Base-by-base conservation (phyloP, 164 flowering plant genomes). In the Vitis amurensis region DNA sequence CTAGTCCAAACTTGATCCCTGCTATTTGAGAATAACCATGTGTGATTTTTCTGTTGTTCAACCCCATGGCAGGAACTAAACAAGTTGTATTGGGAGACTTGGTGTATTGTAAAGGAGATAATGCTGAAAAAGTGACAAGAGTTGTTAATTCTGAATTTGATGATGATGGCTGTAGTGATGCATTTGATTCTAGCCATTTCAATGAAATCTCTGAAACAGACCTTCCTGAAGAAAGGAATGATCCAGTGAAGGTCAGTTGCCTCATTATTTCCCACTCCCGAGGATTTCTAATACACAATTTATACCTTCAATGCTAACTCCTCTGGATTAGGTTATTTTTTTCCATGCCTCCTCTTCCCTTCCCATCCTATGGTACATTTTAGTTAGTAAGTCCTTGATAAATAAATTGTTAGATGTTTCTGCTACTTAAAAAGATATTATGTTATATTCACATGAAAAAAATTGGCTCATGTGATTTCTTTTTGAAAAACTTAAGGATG, bases 61-160 rank as follows among this genome's bases (percentile, higher is more conserved):
- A 56, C 12, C 51, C 8, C 58, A 12, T 74, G 63, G 73, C 88
- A 92, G 98, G 97, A 74, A 75, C 72, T 73, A 74, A 76, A 59
- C 78, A 80, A 74, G 93, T 90, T 73, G 89, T 87, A 64, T 55
- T 85, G 64, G 99, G 99, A 68, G 99, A 94, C 79, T 71, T 92
- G 81, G 98, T 94, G 44, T 82, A 78, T 73, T 78, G 80, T 75
- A 90, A 91, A 80, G 87, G 71, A 73, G 74, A 68, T 73, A 53
- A 64, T 61, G 49, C 76, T 53, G 85, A 77, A 57, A 81, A 59
- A 37, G 69, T 12, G 50, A 60, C 64, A n/a, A 84, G 59, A 56
- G 66, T 27, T 59, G 48, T 64, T 60, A 31, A 69, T 37, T 52
- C 74, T 63, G 91, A 83, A 73, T 67, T 64, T 68, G 88, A 86